These are phyloP conservation scores for Ocimum tenuiflorum DNA, from an alignment of 257 asterid genomes.

Conservation along the genomic window DNA sequence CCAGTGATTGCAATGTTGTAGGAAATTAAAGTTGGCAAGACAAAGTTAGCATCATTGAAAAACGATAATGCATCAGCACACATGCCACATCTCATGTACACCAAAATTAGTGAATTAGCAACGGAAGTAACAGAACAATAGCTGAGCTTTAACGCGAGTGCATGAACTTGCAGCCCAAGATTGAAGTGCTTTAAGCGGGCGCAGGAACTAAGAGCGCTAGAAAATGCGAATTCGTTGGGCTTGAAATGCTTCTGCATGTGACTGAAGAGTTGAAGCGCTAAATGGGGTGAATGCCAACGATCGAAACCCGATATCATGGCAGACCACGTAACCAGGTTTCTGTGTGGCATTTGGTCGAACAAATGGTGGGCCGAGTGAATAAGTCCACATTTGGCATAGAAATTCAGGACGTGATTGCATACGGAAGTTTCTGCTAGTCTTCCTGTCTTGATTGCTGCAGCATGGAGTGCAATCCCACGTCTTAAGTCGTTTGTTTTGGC, in stretches of 20 bases:
- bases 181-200: slow-evolving; percentile 35
- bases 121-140: slow-evolving; percentile 43
- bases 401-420: slow-evolving; percentile 51
- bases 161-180: slow-evolving; percentile 61
- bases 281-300: slow-evolving; percentile 35
- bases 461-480: slow-evolving; percentile 48
- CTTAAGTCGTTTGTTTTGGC: slow-evolving; percentile 38
- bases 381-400: slow-evolving; percentile 65
- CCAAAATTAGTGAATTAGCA: slow-evolving; percentile 49
- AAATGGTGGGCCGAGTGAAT: slow-evolving; percentile 35
- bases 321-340: slow-evolving; percentile 65
- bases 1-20: slow-evolving; percentile 55
- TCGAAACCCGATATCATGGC: slow-evolving; percentile 63
- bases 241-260: slow-evolving; percentile 36
- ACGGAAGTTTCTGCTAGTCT: slow-evolving; percentile 25
- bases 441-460: slow-evolving; percentile 53
- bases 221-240: slow-evolving; percentile 54
- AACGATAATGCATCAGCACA: slow-evolving; percentile 44
- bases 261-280: slow-evolving; percentile 36
- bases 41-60: slow-evolving; percentile 24
- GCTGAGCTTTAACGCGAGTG: slow-evolving; percentile 44
- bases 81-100: slow-evolving; percentile 63
- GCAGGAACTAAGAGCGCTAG: slow-evolving; percentile 66
- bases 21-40: slow-evolving; percentile 36
- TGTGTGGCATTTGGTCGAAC: slow-evolving; percentile 53